A percentile compares a stretch with the other conserved stretches of the same genome.
These are phyloP conservation scores for Papiliotrema terrestris DNA, from an alignment of 1,284 basidiomycete genomes.

Conservation along the genomic window DNA sequence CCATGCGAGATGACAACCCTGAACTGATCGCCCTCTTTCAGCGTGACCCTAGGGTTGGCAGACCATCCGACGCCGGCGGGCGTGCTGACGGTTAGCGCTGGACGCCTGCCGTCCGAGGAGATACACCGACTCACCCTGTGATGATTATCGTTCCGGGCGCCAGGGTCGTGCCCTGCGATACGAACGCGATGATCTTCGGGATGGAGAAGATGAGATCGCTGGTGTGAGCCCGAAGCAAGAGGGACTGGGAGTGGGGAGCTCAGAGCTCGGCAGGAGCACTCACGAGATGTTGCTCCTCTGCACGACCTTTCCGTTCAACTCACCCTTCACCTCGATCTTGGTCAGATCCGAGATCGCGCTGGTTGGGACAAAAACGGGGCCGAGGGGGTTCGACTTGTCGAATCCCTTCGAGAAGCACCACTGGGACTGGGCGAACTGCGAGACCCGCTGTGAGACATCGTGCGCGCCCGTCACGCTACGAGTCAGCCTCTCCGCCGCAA, in stretches of 20 bases:
- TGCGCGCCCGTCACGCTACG: slow-evolving; percentile 46
- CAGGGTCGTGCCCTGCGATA: slow-evolving; percentile 82
- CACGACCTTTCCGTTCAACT: slow-evolving; percentile 41
- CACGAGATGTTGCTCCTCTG: slow-evolving; percentile 44
- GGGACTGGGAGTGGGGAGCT: slow-evolving; percentile 2
- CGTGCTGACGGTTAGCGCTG: slow-evolving; percentile 23
- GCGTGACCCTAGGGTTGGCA: slow-evolving; percentile 29
- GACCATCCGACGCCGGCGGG: slow-evolving; percentile 49
- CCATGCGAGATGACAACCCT: slow-evolving; percentile 46
- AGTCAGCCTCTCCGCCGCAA: slow-evolving; percentile 1
- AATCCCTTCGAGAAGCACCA: slow-evolving; percentile 39
- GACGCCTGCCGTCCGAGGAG: background rate
- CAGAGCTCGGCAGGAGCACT: slow-evolving; percentile 26
- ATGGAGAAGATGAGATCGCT: slow-evolving; percentile 50
- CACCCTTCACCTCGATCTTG: slow-evolving; percentile 36
- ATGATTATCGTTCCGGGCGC: slow-evolving; percentile 72
- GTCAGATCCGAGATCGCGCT: slow-evolving; percentile 24
- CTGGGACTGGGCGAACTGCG: slow-evolving; percentile 25
- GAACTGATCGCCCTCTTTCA: slow-evolving; percentile 49
- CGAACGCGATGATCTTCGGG: slow-evolving; percentile 57
- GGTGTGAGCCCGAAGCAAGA: background rate
- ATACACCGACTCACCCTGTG: slow-evolving; percentile 50
- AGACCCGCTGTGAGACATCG: slow-evolving; percentile 41
- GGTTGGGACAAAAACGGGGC: slow-evolving; percentile 43
- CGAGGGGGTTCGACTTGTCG: slow-evolving; percentile 50